Conservation (phyloP, 2,329 filamentous ascomycete species). For the Pseudogymnoascus pannorum region DNA sequence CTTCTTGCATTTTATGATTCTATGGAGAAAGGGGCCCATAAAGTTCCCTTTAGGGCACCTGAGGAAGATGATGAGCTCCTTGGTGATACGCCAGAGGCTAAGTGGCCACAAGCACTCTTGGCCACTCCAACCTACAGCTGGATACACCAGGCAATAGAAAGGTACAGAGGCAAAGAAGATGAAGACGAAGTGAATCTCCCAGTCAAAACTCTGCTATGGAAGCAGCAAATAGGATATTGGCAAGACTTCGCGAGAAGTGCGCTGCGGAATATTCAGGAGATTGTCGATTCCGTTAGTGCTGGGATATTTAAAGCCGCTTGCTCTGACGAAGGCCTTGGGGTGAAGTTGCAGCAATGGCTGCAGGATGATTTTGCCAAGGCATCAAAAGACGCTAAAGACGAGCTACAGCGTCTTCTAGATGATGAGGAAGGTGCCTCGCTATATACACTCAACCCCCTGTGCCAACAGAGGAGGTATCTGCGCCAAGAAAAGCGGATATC, state of each 20-base stretch:
- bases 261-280: slow-evolving; percentile 12
- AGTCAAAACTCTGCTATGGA: slow-evolving; percentile 16
- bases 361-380: slow-evolving; percentile 13
- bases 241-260: slow-evolving; percentile 11
- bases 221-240: slow-evolving; percentile 14
- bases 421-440: slow-evolving; percentile 14
- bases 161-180: slow-evolving; percentile 15
- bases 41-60: background rate
- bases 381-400: slow-evolving; percentile 11
- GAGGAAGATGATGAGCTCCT: slow-evolving; percentile 12
- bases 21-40: slow-evolving; percentile 10
- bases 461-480: background rate
- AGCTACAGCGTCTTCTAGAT: slow-evolving; percentile 14
- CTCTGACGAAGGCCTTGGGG: slow-evolving; percentile 13
- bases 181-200: slow-evolving; percentile 15
- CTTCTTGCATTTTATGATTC: slow-evolving; percentile 11
- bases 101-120: slow-evolving; percentile 12
- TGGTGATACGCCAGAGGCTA: background rate
- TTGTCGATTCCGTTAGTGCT: slow-evolving; percentile 11
- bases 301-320: slow-evolving; percentile 14
- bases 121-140: slow-evolving; percentile 13
- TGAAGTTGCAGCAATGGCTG: slow-evolving; percentile 15
- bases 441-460: slow-evolving; percentile 15
- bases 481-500: slow-evolving; percentile 6
- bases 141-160: slow-evolving; percentile 14